Evolutionary conservation across 257 asterid species (phyloP).

Genomic region (Cynanchum wilfordii): DNA sequence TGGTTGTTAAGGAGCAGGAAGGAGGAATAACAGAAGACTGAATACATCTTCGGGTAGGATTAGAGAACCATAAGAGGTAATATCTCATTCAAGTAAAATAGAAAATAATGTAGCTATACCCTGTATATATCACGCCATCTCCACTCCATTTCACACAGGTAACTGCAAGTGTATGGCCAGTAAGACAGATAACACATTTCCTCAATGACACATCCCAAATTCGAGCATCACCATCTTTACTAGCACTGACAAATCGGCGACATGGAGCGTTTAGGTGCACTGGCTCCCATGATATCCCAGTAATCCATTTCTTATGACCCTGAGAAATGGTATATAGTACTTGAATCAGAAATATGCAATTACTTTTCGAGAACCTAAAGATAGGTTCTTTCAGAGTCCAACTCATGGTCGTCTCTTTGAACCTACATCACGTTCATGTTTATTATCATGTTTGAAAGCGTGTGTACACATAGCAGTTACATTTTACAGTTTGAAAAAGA

Average conservation of each 20-base stretch:
- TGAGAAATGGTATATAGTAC: slow-evolving; percentile 27
- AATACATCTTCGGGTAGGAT: not conserved
- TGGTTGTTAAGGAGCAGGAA: not conserved
- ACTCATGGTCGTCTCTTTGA: not conserved
- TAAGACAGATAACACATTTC: slow-evolving; percentile 66
- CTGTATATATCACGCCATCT: slow-evolving; percentile 88
- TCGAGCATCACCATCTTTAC: slow-evolving; percentile 99
- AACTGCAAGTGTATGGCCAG: slow-evolving; percentile 89
- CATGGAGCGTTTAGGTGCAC: slow-evolving; percentile 82
- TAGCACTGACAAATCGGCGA: slow-evolving; percentile 90
- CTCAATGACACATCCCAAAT: slow-evolving; percentile 80
- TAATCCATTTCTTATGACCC: slow-evolving; percentile 99
- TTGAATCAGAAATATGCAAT: not conserved
- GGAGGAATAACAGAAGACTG: not conserved
- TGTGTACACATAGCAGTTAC: not conserved
- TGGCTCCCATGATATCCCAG: slow-evolving; percentile 98
- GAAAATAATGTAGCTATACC: slow-evolving; percentile 42
- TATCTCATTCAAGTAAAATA: not conserved
- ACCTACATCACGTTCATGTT: not conserved
- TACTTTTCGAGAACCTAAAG: not conserved
- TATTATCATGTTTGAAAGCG: not conserved
- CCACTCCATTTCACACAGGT: slow-evolving; percentile 99
- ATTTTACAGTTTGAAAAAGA: not conserved
- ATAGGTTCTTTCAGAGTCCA: not conserved
- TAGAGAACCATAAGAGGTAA: not conserved